Base-by-base conservation (phyloP, 148 eudicot species). In the Mesembryanthemum crystallinum region DNA sequence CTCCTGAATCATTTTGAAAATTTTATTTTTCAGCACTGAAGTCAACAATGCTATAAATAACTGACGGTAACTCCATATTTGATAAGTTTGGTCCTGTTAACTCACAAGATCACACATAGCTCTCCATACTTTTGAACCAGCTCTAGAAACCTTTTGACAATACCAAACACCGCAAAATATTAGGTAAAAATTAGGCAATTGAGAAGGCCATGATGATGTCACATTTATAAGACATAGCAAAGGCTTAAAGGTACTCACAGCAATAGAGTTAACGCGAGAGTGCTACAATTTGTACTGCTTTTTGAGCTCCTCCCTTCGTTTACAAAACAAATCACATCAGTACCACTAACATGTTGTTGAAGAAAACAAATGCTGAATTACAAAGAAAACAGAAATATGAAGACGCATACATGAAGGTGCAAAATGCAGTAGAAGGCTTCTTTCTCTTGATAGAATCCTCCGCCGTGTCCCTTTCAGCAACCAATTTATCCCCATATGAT, bases 231-330 rank as follows among this genome's bases (percentile, higher is more conserved):
- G 17, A 71, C 39, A 18, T 4, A 14, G 15, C 28, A 60, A 23
- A 35, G 49, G 29, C n/a, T 23, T n/a, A 5, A 23, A 32, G 29
- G 33, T 32, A 39, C 82, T 75, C 43, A 82, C 85, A 27, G 14
- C 69, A 47, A 33, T 51, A n/a, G 72, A 32, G 5, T 60, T 60
- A 39, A 51, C 55, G 8, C 17, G 29, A 51, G 65, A 49, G 58
- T 76, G 64, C 74, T 75, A 55, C 73, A 67, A 17, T 52, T 72
- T 78, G 69, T 43, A 58, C 49, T 75, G 73, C 71, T 69, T 71
- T 58, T 75, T 69, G 58, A 72, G 79, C 35, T 83, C 82, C 77
- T 83, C 77, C 82, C 85, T 83, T 59, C 29, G 52, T 35, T 1
- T 67, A 78, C 23, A 21, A 29, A 79, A 49, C 30, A 72, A 17